A percentile compares a stretch with the other conserved stretches of the same genome.
Evolutionary conservation across 441 rosid genomes (phyloP).

Genomic region (Erodium trifolium): DNA sequence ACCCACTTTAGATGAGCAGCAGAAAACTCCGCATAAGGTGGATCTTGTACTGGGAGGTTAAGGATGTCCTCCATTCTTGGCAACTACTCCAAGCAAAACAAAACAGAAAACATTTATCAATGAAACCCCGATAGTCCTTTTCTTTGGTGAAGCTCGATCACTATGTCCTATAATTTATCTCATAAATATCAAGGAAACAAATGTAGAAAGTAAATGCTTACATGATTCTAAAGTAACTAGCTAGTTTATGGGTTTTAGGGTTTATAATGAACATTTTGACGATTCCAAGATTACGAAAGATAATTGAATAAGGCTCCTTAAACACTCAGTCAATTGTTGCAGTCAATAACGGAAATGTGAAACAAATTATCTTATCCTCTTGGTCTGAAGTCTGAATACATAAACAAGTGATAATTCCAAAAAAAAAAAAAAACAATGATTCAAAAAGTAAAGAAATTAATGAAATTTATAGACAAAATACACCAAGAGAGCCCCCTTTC

Average conservation of each 20-base stretch:
- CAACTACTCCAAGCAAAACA: slow-evolving; percentile 26
- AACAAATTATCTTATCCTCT: not conserved
- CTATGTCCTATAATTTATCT: not conserved
- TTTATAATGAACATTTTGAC: not conserved
- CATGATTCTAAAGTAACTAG: not conserved
- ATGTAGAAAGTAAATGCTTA: not conserved
- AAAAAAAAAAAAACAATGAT: not conserved
- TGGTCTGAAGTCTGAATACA: not conserved
- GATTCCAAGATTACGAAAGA: no score
- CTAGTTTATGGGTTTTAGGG: not conserved
- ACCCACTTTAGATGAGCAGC: slow-evolving; percentile 42
- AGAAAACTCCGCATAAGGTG: slow-evolving; percentile 44
- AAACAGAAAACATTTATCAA: not conserved
- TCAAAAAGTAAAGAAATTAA: not conserved
- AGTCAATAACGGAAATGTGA: not conserved
- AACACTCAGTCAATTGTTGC: not conserved
- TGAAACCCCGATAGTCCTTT: not conserved
- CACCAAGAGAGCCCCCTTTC: not conserved
- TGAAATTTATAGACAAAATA: not conserved
- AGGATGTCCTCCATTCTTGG: slow-evolving; percentile 56
- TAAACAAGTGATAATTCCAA: not conserved
- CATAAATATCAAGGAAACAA: not conserved
- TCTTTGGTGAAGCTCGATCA: not conserved
- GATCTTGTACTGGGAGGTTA: slow-evolving; percentile 50
- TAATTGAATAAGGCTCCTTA: not conserved